phyloP scores from a whole-genome alignment of 306 rosid genomes.

The Glycine tomentella region DNA sequence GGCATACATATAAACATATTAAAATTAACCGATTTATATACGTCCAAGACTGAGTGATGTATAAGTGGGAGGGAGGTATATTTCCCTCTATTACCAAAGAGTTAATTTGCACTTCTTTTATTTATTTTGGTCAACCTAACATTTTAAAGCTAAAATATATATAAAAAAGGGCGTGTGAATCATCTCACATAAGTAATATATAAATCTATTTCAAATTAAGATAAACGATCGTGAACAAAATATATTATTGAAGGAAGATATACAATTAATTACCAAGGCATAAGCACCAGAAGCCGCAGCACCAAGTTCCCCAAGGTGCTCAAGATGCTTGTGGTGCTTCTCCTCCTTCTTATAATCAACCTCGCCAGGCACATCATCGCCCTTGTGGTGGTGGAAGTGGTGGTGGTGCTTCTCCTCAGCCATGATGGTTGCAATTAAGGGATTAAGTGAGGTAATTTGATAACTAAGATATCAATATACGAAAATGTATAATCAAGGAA shows the following conservation, averaged over 20 bases:
- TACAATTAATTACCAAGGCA: constrained; percentile 64
- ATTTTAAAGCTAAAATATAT: neutral
- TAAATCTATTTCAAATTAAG: neutral
- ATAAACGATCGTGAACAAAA: neutral
- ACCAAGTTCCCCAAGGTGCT: constrained; percentile 65
- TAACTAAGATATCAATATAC: neutral
- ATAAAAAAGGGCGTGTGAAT: neutral
- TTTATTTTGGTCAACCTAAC: neutral
- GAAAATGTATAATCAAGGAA: neutral
- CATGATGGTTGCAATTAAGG: constrained; percentile 45
- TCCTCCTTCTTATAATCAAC: constrained; percentile 69
- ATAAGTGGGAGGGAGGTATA: too few species aligned
- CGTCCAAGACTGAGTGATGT: too few species aligned
- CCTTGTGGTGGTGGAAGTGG: constrained; percentile 61
- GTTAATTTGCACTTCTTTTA: neutral
- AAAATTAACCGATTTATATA: too few species aligned
- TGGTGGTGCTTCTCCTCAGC: constrained; percentile 65
- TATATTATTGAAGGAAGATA: neutral
- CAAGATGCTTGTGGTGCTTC: constrained; percentile 81
- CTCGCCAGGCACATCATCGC: constrained; percentile 30
- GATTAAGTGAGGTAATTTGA: neutral
- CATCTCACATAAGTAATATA: neutral
- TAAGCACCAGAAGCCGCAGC: constrained; percentile 67
- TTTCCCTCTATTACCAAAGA: too few species aligned
- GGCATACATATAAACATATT: too few species aligned